phyloP scores from a whole-genome alignment of 2,329 filamentous ascomycete species.

The Penicillium aurantiogriseum region DNA sequence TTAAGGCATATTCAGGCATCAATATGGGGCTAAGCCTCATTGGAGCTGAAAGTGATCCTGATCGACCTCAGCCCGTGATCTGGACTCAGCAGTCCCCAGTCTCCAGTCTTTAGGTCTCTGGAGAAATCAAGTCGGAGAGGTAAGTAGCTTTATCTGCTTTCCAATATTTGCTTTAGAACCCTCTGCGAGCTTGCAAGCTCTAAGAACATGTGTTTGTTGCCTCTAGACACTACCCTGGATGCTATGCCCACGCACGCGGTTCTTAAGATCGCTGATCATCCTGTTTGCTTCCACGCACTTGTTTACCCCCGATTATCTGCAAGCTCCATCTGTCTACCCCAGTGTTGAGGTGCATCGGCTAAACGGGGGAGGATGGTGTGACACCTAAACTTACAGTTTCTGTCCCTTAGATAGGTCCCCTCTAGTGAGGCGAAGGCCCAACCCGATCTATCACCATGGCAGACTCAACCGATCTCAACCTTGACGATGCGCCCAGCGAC shows the following conservation, averaged over 20 bases:
- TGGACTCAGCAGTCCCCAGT: constrained; percentile 20
- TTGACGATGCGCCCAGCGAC: constrained; percentile 45
- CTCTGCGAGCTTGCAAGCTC: not conserved
- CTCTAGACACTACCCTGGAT: constrained; percentile 11
- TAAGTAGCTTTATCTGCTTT: constrained; percentile 2
- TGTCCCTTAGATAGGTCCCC: constrained; percentile 1
- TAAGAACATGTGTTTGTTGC: constrained; percentile 6
- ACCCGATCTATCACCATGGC: constrained; percentile 35
- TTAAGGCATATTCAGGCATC: not conserved
- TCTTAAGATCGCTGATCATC: constrained; percentile 21
- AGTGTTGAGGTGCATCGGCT: constrained; percentile 3
- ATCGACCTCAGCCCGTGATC: constrained; percentile 15
- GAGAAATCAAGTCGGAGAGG: constrained; percentile 4
- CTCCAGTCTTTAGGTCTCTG: constrained; percentile 13
- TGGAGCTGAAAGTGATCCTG: constrained; percentile 11
- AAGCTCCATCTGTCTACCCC: constrained; percentile 12
- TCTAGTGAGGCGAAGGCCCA: constrained; percentile 17
- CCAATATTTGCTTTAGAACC: not conserved
- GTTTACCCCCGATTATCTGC: constrained; percentile 21
- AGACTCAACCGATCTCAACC: constrained; percentile 43
- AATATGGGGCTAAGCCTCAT: constrained; percentile 1
- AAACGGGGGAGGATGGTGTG: constrained; percentile 21
- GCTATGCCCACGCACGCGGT: constrained; percentile 41
- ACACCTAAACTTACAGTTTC: constrained; percentile 17
- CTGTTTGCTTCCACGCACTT: constrained; percentile 44